Conservation (phyloP, 768 basidiomycete species). For the Suillus spraguei region DNA sequence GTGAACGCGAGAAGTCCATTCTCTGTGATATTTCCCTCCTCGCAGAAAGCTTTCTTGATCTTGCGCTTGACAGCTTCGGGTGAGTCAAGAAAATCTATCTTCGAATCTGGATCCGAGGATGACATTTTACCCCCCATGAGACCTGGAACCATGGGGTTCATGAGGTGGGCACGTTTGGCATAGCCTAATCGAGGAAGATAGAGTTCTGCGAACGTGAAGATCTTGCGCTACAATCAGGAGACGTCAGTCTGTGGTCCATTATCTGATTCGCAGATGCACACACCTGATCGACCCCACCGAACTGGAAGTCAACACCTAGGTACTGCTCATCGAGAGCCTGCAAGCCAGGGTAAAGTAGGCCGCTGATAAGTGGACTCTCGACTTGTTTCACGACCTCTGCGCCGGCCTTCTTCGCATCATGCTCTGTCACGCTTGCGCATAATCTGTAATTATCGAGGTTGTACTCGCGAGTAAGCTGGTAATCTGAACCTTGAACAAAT, state of each 20-base stretch:
- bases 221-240: constrained; percentile 75
- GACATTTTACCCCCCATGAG: constrained; percentile 98
- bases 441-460: constrained; percentile 94
- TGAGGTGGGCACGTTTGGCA: constrained; percentile 91
- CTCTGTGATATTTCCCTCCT: constrained; percentile 84
- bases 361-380: constrained; percentile 87
- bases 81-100: constrained; percentile 95
- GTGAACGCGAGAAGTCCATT: constrained; percentile 91
- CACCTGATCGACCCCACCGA: constrained; percentile 97
- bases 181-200: constrained; percentile 95
- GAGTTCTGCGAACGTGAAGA: constrained; percentile 96
- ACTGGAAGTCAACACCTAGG: constrained; percentile 94
- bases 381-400: constrained; percentile 99
- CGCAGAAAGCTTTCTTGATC: constrained; percentile 91
- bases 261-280: constrained; percentile 20
- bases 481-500: constrained; percentile 89
- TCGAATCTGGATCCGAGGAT: constrained; percentile 94
- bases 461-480: constrained; percentile 91
- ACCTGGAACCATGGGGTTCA: constrained; percentile 98
- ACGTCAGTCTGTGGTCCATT: background rate
- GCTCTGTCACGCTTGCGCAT: constrained; percentile 89
- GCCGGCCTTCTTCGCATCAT: constrained; percentile 97
- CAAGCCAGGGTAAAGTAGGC: constrained; percentile 92
- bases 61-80: constrained; percentile 85
- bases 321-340: constrained; percentile 99